A percentile compares a stretch with the other conserved stretches of the same genome.
phyloP scores from a whole-genome alignment of 257 asterid genomes.

The Gynochthodes officinalis region DNA sequence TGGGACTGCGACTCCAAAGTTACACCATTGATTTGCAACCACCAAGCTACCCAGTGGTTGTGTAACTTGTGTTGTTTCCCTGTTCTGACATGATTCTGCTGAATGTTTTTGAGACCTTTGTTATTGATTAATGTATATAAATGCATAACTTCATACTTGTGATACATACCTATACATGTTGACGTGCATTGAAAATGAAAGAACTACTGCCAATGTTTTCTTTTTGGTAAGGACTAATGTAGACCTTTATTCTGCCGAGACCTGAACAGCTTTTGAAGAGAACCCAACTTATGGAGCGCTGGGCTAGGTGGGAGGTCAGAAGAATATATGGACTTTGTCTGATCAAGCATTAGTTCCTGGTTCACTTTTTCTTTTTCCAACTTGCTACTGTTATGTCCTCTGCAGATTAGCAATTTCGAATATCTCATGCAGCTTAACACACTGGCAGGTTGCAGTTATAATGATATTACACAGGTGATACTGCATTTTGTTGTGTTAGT shows the following conservation, averaged over 20 bases:
- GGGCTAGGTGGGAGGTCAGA: conserved; percentile 99
- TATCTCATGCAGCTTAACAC: conserved; percentile 98
- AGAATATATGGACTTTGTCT: conserved; percentile 17
- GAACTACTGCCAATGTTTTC: neutral
- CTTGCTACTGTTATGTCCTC: conserved; percentile 19
- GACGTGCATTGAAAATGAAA: no score
- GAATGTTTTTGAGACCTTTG: neutral
- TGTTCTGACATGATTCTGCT: conserved; percentile 6
- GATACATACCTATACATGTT: no score
- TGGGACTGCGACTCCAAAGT: neutral
- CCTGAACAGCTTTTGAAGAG: conserved; percentile 93
- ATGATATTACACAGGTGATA: conserved; percentile 88
- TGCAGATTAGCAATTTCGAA: conserved; percentile 98
- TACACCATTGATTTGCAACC: neutral
- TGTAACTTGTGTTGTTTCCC: conserved; percentile 59
- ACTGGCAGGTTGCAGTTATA: conserved; percentile 95
- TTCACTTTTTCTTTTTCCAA: conserved; percentile 17
- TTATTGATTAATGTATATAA: neutral
- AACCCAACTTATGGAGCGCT: conserved; percentile 97
- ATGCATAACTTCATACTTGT: no score
- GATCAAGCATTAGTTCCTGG: conserved; percentile 19
- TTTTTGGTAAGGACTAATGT: neutral
- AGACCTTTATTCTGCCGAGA: conserved; percentile 49
- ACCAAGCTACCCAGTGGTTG: neutral
- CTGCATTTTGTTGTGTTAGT: conserved; percentile 15